Evolutionary conservation across 768 basidiomycete species (phyloP).

Genomic region (Tremella fuciformis): DNA sequence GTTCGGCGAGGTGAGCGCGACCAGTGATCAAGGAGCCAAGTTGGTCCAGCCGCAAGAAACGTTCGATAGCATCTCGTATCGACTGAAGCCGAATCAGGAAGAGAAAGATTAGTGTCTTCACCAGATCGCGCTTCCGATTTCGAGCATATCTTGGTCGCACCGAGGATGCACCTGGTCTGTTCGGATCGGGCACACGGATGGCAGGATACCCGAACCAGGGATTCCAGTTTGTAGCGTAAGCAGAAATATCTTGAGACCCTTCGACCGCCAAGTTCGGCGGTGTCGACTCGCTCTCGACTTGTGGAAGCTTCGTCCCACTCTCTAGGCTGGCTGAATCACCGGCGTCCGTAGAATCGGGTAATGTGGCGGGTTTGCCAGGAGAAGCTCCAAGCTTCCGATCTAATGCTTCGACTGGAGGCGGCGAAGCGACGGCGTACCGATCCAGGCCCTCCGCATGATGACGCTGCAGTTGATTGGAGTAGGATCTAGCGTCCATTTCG

Average conservation of each 20-base stretch:
- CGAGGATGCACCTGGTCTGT: conserved; percentile 6
- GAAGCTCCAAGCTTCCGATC: too few relatives aligned
- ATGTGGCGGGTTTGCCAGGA: background rate
- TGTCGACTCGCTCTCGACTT: too few relatives aligned
- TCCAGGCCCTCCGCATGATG: conserved; percentile 42
- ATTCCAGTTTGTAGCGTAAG: conserved; percentile 38
- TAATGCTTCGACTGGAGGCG: background rate
- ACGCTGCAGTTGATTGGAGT: conserved; percentile 39
- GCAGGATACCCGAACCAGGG: conserved; percentile 52
- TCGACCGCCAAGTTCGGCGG: background rate
- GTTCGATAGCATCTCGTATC: conserved; percentile 32
- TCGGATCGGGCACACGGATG: conserved; percentile 21
- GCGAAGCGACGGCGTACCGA: conserved; percentile 11
- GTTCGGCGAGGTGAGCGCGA: background rate
- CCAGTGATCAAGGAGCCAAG: conserved; percentile 3
- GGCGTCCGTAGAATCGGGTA: too few relatives aligned
- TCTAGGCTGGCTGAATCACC: background rate
- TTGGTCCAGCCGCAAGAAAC: conserved; percentile 24
- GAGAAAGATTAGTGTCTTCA: conserved; percentile 48
- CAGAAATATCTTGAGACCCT: conserved; percentile 21
- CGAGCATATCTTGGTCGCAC: conserved; percentile 40
- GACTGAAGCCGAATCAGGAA: conserved; percentile 46
- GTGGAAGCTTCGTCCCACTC: too few relatives aligned
- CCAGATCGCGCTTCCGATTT: conserved; percentile 47
- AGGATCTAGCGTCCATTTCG: conserved; percentile 24